A percentile compares a stretch with the other conserved stretches of the same genome.
Evolutionary conservation across 2,329 filamentous ascomycete species (phyloP).

Genomic region (Colletotrichum sp.): DNA sequence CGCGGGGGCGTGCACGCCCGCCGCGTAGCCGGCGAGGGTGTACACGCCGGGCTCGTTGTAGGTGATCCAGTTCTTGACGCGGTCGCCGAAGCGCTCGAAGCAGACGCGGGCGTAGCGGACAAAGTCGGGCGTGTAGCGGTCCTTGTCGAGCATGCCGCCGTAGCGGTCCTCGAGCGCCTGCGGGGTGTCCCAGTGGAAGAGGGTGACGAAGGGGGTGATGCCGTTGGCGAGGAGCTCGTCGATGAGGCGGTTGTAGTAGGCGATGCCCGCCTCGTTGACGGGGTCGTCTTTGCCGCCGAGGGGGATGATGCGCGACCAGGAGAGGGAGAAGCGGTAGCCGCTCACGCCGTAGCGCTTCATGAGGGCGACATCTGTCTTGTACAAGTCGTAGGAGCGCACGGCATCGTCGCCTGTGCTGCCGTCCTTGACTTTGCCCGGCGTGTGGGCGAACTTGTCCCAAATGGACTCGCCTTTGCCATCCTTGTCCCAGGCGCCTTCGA

Average conservation of each 20-base stretch:
- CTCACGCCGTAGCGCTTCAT: constrained; percentile 63
- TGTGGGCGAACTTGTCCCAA: constrained; percentile 45
- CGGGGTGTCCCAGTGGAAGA: constrained; percentile 71
- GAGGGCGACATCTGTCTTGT: constrained; percentile 60
- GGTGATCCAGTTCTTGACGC: constrained; percentile 65
- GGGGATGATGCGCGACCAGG: constrained; percentile 70
- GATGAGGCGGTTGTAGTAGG: constrained; percentile 64
- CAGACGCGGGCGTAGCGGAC: constrained; percentile 62
- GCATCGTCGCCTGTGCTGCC: constrained; percentile 43
- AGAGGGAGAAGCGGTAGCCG: constrained; percentile 68
- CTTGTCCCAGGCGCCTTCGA: constrained; percentile 45
- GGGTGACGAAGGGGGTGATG: constrained; percentile 65
- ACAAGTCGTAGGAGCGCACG: constrained; percentile 42
- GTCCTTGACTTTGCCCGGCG: constrained; percentile 41
- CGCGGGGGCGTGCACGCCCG: constrained; percentile 36
- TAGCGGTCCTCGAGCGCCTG: constrained; percentile 64
- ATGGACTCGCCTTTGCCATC: constrained; percentile 46
- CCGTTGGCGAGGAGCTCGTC: constrained; percentile 62
- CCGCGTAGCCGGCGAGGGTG: constrained; percentile 36
- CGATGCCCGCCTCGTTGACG: constrained; percentile 63
- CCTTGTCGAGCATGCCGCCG: constrained; percentile 64
- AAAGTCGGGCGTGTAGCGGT: constrained; percentile 65
- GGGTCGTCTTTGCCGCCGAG: constrained; percentile 67
- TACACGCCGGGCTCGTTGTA: constrained; percentile 39
- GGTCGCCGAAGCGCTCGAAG: constrained; percentile 60